Evolutionary conservation across 148 eudicot species (phyloP), one percentile per base, ranked within the genome.

Genomic region (Amaranthus hypochondriacus): DNA sequence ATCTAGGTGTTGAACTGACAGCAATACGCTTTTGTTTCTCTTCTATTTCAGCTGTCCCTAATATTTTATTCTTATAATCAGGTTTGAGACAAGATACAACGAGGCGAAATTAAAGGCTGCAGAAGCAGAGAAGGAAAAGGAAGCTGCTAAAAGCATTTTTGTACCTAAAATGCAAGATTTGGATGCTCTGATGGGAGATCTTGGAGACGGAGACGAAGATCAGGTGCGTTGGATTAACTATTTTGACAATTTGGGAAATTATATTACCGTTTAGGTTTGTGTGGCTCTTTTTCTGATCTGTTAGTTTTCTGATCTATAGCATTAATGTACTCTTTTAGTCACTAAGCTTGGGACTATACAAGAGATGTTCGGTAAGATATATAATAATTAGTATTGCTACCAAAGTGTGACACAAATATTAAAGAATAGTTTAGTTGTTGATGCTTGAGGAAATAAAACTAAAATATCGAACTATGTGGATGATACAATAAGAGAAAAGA

Each of bases 111-210:
- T 80, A 79, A 87, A 85, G 75, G 66, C 89, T 78, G 84, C 81
- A 48, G 89, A 95, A 72, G 85, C 78, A 53, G 85, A 85, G 4
- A 84, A 68, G 56, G 81, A 75, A n/a, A 83, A 85, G 81, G 96
- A 88, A 83, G 51, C 60, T 70, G 48, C 81, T 70, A 71, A 78
- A 55, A 83, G 65, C 75, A 80, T 64, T 74, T 58, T 77, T 62
- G 75, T 57, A 68, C 68, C 89, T 76, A 82, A 77, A 83, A 96
- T 90, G 72, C 93, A 95, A 85, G 99, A 95, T 82, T 87, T 95
- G 83, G 99, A 95, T 85, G 99, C 92, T 82, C 97, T 95, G 74
- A 81, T 95, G 28, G 97, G 99, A 67, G 99, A 90, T 67, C 87
- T 81, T 70, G 93, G 83, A 4, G 97, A 95, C 69, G 86, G 90